Evolutionary conservation across 768 basidiomycete species (phyloP), one percentile per base, ranked within the genome.

Genomic region (Holtermannia corniformis): DNA sequence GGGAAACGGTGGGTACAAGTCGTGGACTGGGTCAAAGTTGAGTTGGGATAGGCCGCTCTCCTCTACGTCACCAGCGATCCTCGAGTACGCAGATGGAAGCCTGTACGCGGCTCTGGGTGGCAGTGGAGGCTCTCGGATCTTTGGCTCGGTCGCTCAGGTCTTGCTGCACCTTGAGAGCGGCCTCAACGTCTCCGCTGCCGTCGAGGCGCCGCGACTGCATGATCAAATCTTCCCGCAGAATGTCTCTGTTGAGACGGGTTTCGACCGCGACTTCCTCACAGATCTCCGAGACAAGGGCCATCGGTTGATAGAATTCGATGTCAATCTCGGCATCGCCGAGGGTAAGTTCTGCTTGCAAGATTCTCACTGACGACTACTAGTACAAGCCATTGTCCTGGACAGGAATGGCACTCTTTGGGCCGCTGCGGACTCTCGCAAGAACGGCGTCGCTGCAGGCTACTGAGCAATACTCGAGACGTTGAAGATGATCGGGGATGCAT

Each of bases 401-500:
- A 54, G 71, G 42, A 78, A 81, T 48, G 81, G 78, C 5, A 72
- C 65, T 43, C 76, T 90, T 23, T 85, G 78, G 57, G 90, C 87
- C 56, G 85, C 87, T 7, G 88, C 86, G 66, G 91, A 95, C 72
- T 88, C 86, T 19, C 79, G 90, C 66, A 93, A 92, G 76, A 86
- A 89, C 58, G 90, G 90, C n/a, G 79, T 90, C 41, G 86, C 91
- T 3, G 82, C 86, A 44, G 91, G 86, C 2, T 92, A 91, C 73
- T 88, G n/a, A n/a, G n/a, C n/a, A n/a, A n/a, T n/a, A n/a, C n/a
- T n/a, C n/a, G n/a, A 56, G 48, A 47, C 7, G 7, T 44, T 44
- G 43, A 20, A 20, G 7, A 7, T 7, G 7, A 25, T 10, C 19
- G 20, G 14, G 4, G 4, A 47, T 47, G 45, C 16, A 47, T 47